Percentiles rank a stretch among this genome's conserved stretches.
Conservation (phyloP, 495 filamentous ascomycete species). For the Talaromyces nanjingensis region DNA sequence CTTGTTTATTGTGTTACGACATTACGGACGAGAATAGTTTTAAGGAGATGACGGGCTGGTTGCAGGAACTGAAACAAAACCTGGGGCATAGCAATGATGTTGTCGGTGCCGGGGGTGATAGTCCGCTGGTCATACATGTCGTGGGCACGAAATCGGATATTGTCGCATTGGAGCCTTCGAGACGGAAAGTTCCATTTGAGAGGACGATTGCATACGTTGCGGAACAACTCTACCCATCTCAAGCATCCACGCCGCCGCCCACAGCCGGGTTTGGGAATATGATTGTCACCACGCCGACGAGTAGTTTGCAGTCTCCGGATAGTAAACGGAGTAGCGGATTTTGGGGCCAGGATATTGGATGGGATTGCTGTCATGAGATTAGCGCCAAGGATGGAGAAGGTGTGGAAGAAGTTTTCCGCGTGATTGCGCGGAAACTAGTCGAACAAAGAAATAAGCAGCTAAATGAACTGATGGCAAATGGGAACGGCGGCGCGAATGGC, state of each 20-base stretch:
- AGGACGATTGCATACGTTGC: constrained; percentile 90
- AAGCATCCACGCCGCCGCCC: constrained; percentile 57
- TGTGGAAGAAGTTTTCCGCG: constrained; percentile 93
- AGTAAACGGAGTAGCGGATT: constrained; percentile 77
- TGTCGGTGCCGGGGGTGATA: constrained; percentile 17
- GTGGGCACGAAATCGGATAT: constrained; percentile 94
- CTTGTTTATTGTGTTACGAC: constrained; percentile 89
- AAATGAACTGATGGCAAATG: constrained; percentile 10
- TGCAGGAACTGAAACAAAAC: constrained; percentile 69
- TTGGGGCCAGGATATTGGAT: constrained; percentile 87
- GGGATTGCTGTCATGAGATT: constrained; percentile 97
- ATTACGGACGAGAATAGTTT: constrained; percentile 85
- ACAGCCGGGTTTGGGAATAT: constrained; percentile 37
- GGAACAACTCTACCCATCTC: constrained; percentile 70
- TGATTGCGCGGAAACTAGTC: constrained; percentile 89
- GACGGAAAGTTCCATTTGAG: constrained; percentile 83
- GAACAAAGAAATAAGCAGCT: constrained; percentile 67
- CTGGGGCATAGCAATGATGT: constrained; percentile 23
- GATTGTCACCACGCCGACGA: constrained; percentile 20
- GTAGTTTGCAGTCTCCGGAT: constrained; percentile 52
- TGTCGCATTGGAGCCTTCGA: constrained; percentile 68
- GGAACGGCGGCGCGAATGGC: constrained; percentile 1
- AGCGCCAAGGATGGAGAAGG: constrained; percentile 91
- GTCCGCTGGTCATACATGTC: constrained; percentile 86
- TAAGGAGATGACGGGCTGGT: constrained; percentile 88